phyloP scores from a whole-genome alignment of 441 rosid species.

The Metrosideros polymorpha region DNA sequence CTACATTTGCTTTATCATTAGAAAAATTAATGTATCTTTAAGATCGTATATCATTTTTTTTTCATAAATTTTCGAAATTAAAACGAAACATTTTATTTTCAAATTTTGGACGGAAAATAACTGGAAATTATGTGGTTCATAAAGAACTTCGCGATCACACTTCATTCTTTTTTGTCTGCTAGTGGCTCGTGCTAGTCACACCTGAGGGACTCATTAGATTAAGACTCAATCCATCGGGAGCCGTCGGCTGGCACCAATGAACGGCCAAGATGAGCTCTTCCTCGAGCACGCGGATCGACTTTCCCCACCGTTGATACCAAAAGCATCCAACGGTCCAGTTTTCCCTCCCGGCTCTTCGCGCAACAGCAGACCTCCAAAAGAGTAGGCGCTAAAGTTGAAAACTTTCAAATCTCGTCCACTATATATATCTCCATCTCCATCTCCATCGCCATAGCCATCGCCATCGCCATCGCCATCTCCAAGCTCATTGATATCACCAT shows the following conservation, averaged over 20 bases:
- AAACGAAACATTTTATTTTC: neutral
- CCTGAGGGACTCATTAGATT: neutral
- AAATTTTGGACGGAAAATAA: neutral
- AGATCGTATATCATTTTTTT: neutral
- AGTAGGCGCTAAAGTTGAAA: neutral
- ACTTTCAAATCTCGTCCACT: neutral
- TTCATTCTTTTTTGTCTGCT: neutral
- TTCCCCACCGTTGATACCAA: neutral
- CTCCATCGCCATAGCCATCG: too few relatives aligned
- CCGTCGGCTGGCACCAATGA: neutral
- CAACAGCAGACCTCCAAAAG: neutral
- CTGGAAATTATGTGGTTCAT: neutral
- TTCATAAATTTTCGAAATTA: neutral
- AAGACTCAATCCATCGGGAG: neutral
- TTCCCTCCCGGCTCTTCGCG: neutral
- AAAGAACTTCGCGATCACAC: neutral
- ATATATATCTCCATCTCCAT: neutral
- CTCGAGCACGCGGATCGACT: conserved; percentile 6
- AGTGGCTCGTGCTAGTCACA: neutral
- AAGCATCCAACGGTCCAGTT: neutral
- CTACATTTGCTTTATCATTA: neutral
- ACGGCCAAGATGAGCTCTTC: neutral
- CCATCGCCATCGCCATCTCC: too few relatives aligned
- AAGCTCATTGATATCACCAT: too few relatives aligned
- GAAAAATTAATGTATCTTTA: neutral